Percentiles rank a stretch among this genome's conserved stretches.
phyloP scores from a whole-genome alignment of 75 land plant species.

The Pseudotsuga menziesii region DNA sequence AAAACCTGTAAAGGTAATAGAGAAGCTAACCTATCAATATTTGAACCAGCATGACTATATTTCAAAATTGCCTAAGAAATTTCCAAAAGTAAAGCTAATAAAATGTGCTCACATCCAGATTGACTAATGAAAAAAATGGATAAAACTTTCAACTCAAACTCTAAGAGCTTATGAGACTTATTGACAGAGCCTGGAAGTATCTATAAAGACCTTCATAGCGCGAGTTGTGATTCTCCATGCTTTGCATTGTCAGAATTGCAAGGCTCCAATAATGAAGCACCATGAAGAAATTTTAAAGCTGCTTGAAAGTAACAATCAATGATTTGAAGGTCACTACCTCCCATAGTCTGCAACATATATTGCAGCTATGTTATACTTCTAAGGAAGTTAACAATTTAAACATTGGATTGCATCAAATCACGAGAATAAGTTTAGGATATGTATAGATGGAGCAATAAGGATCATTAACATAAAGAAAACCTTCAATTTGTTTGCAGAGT shows the following conservation, averaged over 20 bases:
- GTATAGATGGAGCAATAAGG: neutral
- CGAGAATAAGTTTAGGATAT: neutral
- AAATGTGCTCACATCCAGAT: too few relatives aligned
- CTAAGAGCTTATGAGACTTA: constrained; percentile 28
- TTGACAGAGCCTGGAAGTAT: constrained; percentile 92
- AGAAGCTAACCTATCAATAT: neutral
- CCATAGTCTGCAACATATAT: constrained; percentile 25
- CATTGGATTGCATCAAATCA: neutral
- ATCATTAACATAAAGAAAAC: constrained; percentile 17
- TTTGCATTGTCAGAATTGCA: constrained; percentile 38
- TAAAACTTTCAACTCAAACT: neutral
- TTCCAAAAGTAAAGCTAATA: too few relatives aligned
- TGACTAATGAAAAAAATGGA: neutral
- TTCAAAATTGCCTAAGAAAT: neutral
- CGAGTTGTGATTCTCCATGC: constrained; percentile 43
- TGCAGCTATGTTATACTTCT: neutral
- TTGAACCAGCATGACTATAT: neutral
- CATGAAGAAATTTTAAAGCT: constrained; percentile 85
- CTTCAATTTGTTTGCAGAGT: constrained; percentile 80
- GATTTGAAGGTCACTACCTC: constrained; percentile 38
- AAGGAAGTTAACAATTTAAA: neutral
- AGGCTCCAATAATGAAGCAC: constrained; percentile 72
- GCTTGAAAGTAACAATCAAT: constrained; percentile 76
- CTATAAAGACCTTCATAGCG: constrained; percentile 49
- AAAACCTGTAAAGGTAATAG: constrained; percentile 44